Evolutionary conservation across 495 filamentous ascomycete genomes (phyloP).

Genomic region (Talaromyces wortmannii): DNA sequence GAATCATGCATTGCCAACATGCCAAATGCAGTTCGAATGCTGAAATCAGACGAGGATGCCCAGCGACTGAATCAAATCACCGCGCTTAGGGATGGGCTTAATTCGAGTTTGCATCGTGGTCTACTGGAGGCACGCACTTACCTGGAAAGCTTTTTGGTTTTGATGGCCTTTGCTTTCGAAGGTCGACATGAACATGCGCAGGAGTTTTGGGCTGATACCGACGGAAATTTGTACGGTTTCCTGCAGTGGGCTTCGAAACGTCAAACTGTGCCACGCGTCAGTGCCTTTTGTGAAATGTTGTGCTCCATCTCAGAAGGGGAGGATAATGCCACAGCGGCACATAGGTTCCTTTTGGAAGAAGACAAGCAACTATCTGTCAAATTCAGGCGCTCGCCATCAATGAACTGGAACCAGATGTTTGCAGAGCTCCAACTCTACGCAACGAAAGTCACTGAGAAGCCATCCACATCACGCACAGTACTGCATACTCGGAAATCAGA

Average conservation of each 20-base stretch:
- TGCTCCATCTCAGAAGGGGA: constrained; percentile 75
- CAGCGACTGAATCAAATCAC: constrained; percentile 65
- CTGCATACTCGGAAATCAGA: constrained; percentile 57
- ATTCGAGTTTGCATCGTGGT: constrained; percentile 35
- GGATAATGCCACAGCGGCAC: constrained; percentile 70
- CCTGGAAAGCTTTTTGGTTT: constrained; percentile 84
- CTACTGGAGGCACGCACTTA: constrained; percentile 57
- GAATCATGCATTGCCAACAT: constrained; percentile 90
- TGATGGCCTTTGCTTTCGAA: constrained; percentile 89
- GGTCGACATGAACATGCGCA: constrained; percentile 73
- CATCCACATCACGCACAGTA: constrained; percentile 47
- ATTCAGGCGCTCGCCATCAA: constrained; percentile 67
- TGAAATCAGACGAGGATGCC: constrained; percentile 86
- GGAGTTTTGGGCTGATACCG: constrained; percentile 81
- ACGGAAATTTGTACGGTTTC: constrained; percentile 88
- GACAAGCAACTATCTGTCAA: constrained; percentile 62
- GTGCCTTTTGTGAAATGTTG: constrained; percentile 93
- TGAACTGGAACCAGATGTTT: constrained; percentile 91
- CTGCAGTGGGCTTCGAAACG: constrained; percentile 90
- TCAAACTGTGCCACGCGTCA: constrained; percentile 86
- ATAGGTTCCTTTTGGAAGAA: constrained; percentile 87
- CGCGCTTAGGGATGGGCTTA: constrained; percentile 39
- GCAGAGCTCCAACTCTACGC: constrained; percentile 76
- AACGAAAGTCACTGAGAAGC: constrained; percentile 58
- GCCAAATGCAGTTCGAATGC: constrained; percentile 79